phyloP scores from a whole-genome alignment of 768 basidiomycete species.

The Pisolithus orientalis region DNA sequence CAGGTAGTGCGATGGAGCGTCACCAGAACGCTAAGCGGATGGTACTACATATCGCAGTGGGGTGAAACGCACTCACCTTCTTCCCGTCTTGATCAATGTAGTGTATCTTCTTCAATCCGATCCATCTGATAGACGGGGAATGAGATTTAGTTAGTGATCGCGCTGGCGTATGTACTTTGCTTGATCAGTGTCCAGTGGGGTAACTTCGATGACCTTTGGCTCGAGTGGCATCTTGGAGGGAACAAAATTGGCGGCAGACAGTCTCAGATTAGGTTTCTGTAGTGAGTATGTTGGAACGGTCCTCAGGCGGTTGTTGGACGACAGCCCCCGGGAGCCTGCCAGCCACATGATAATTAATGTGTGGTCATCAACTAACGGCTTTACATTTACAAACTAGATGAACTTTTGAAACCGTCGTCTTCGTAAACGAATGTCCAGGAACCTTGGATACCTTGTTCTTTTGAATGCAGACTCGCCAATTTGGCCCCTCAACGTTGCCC shows the following conservation, averaged over 20 bases:
- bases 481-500: no score
- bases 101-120: constrained; percentile 74
- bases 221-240: background rate
- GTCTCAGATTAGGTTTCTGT: constrained; percentile 3
- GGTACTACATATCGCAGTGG: no score
- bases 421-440: no score
- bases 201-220: constrained; percentile 43
- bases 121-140: constrained; percentile 51
- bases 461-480: no score
- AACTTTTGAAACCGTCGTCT: no score
- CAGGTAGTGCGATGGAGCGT: background rate
- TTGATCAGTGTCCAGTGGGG: constrained; percentile 46
- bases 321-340: no score
- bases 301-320: no score
- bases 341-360: no score
- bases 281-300: no score
- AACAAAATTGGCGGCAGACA: constrained; percentile 29
- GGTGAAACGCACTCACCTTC: constrained; percentile 39
- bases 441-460: no score
- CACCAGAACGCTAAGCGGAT: background rate
- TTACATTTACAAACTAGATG: no score
- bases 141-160: background rate
- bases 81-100: constrained; percentile 76
- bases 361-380: no score
- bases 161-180: constrained; percentile 45